These are phyloP conservation scores for Mycosphaerella arachidis DNA, from an alignment of 2,329 filamentous ascomycete genomes.

Conservation along the genomic window DNA sequence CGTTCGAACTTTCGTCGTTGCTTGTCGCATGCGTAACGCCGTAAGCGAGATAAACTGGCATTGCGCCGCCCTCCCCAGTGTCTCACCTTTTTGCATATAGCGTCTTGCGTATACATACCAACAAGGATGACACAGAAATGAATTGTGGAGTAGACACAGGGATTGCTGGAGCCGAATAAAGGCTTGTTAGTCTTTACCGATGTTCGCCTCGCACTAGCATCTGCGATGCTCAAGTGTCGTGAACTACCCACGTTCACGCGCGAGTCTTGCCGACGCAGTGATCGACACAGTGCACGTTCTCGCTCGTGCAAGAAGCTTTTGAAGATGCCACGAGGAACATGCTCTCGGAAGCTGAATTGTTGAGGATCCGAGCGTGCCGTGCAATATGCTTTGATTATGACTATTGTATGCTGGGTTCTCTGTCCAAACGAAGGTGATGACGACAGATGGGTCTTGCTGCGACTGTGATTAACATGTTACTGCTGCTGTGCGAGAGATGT, in stretches of 20 bases:
- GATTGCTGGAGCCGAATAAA: background rate
- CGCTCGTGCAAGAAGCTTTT: background rate
- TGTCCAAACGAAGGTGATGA: background rate
- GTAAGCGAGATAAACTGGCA: constrained; percentile 1
- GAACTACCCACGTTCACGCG: background rate
- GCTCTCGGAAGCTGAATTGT: background rate
- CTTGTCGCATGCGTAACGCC: background rate
- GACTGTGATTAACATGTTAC: background rate
- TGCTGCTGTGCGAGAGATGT: background rate
- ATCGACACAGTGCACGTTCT: background rate
- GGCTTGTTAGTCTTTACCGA: background rate
- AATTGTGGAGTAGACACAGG: background rate
- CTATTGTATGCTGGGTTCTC: background rate
- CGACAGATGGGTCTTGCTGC: background rate
- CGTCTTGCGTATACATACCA: background rate
- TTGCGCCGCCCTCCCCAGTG: background rate
- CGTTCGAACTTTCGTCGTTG: background rate
- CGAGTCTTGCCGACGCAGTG: background rate
- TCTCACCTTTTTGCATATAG: background rate
- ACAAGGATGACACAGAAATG: background rate
- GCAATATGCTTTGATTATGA: background rate
- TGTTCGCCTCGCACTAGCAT: background rate
- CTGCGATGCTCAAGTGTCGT: background rate
- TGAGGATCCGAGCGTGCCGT: background rate
- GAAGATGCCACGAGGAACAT: background rate